These are phyloP conservation scores for Candida lessepsii DNA, from an alignment of 805 yeast species.

Conservation along the genomic window DNA sequence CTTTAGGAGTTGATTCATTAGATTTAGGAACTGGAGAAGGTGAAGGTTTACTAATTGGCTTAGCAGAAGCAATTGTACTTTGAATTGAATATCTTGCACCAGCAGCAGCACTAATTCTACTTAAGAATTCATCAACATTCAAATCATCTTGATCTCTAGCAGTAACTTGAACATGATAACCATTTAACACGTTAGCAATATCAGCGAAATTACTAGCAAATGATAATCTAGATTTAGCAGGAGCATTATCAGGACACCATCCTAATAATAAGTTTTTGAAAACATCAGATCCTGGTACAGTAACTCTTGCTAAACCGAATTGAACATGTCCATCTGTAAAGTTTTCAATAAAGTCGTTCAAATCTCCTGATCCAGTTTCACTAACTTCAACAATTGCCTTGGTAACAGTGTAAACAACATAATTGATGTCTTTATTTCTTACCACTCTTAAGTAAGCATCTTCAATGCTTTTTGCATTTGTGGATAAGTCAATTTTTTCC, in stretches of 20 bases:
- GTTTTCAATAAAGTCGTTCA: slow-evolving; percentile 73
- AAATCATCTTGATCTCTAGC: slow-evolving; percentile 94
- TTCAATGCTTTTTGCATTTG: slow-evolving; percentile 75
- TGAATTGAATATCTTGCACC: slow-evolving; percentile 77
- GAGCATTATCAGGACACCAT: slow-evolving; percentile 97
- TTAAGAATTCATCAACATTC: slow-evolving; percentile 70
- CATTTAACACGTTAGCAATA: slow-evolving; percentile 65
- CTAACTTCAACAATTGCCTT: slow-evolving; percentile 47
- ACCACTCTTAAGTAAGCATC: slow-evolving; percentile 75
- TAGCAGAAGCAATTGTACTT: slow-evolving; percentile 19
- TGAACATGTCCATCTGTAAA: slow-evolving; percentile 88
- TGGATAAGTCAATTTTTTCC: slow-evolving; percentile 60
- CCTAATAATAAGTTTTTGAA: slow-evolving; percentile 82
- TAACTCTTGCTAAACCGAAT: slow-evolving; percentile 84
- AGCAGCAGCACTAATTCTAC: slow-evolving; percentile 82
- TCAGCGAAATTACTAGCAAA: slow-evolving; percentile 78
- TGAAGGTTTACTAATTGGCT: slow-evolving; percentile 27
- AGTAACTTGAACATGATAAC: slow-evolving; percentile 93
- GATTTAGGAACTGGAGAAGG: slow-evolving; percentile 17
- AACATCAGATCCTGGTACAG: slow-evolving; percentile 90
- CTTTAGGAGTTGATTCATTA: not conserved
- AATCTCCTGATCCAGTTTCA: slow-evolving; percentile 58
- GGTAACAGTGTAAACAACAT: slow-evolving; percentile 81
- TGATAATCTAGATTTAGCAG: slow-evolving; percentile 69
- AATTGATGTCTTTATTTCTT: slow-evolving; percentile 62